Evolutionary conservation across 1,284 basidiomycete genomes (phyloP).

Genomic region (Peniophora sp.): DNA sequence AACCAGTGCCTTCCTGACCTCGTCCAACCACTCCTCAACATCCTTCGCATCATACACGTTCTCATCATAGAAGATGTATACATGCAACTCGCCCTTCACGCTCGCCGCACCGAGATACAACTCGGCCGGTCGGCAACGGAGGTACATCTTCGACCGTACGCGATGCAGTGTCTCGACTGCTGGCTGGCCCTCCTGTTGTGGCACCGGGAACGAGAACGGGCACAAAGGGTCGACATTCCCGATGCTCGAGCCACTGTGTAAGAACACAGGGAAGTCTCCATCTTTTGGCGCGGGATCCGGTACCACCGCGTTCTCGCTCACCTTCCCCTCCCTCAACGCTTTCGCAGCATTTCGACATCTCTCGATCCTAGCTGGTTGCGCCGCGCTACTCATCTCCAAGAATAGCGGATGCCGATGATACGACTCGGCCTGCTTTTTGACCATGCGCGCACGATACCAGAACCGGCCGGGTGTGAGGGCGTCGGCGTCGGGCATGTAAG

Average conservation of each 20-base stretch:
- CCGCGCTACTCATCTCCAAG: slow-evolving; percentile 31
- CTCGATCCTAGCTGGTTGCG: slow-evolving; percentile 19
- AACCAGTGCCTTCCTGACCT: slow-evolving; percentile 12
- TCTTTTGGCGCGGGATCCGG: slow-evolving; percentile 12
- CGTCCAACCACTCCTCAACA: slow-evolving; percentile 14
- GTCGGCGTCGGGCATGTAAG: slow-evolving; percentile 36
- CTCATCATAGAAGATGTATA: slow-evolving; percentile 14
- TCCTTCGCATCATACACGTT: slow-evolving; percentile 14
- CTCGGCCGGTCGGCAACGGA: slow-evolving; percentile 15
- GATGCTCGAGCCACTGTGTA: slow-evolving; percentile 30
- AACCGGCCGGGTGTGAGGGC: slow-evolving; percentile 41
- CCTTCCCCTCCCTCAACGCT: not conserved
- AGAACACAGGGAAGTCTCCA: slow-evolving; percentile 7
- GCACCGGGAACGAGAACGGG: slow-evolving; percentile 12
- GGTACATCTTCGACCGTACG: slow-evolving; percentile 7
- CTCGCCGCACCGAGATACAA: slow-evolving; percentile 15
- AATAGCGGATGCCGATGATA: slow-evolving; percentile 39
- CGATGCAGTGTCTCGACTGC: slow-evolving; percentile 7
- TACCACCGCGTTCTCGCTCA: not conserved
- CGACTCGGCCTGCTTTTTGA: slow-evolving; percentile 28
- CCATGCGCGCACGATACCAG: slow-evolving; percentile 29
- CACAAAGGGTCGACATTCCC: slow-evolving; percentile 30
- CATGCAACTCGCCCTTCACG: slow-evolving; percentile 7
- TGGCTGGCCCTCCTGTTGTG: not conserved
- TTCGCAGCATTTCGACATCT: not conserved